Evolutionary conservation across 148 eudicot genomes (phyloP).

Genomic region (Chenopodium quinoa): DNA sequence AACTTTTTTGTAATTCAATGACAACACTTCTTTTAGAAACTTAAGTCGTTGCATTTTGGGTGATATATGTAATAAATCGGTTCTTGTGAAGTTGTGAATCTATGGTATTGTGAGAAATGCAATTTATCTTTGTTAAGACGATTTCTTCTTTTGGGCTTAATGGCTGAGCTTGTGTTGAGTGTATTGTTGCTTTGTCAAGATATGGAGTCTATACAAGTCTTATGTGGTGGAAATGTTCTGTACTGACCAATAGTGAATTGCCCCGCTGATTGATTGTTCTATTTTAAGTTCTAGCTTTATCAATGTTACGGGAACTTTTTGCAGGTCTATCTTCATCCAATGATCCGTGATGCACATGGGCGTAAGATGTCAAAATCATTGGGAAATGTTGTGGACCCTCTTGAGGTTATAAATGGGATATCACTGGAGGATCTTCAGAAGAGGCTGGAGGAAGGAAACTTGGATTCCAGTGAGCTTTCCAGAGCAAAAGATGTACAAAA

Average conservation of each 20-base stretch:
- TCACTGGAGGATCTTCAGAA: slow-evolving; percentile 75
- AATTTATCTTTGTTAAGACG: no score
- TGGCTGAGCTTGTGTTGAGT: neutral
- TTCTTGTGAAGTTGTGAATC: no score
- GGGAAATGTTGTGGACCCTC: slow-evolving; percentile 93
- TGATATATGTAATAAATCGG: no score
- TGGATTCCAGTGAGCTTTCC: slow-evolving; percentile 62
- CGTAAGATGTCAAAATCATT: slow-evolving; percentile 96
- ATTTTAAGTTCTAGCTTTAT: neutral
- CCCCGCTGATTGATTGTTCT: neutral
- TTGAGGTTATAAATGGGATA: slow-evolving; percentile 85
- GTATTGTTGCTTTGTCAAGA: neutral
- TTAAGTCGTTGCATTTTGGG: no score
- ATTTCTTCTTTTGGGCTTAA: no score
- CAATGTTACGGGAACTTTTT: neutral
- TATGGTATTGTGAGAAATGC: no score
- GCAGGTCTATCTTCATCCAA: slow-evolving; percentile 95
- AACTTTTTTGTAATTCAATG: no score
- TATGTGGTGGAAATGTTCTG: neutral
- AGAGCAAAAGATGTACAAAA: slow-evolving; percentile 79
- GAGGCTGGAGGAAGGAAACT: slow-evolving; percentile 83
- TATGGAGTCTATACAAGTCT: neutral
- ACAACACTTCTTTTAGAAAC: no score
- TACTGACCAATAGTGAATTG: neutral
- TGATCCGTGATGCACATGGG: slow-evolving; percentile 97